Conservation (phyloP, 2,329 filamentous ascomycete genomes). For the Diaporthe capsici region DNA sequence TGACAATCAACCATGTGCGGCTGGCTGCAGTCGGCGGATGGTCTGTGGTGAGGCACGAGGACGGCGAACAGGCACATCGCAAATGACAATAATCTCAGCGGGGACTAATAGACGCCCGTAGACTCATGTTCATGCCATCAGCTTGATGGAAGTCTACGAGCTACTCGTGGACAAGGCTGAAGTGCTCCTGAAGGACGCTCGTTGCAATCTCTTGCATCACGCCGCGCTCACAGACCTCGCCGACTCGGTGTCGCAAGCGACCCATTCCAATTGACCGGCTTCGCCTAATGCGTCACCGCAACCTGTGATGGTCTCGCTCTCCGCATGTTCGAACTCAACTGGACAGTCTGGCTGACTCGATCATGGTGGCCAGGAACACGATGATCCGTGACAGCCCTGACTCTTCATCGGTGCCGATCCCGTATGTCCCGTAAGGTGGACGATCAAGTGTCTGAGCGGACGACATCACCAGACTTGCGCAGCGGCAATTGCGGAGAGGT, state of each 20-base stretch:
- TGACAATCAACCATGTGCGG: background rate
- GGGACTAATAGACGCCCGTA: background rate
- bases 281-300: slow-evolving; percentile 12
- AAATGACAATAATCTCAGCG: slow-evolving; percentile 25
- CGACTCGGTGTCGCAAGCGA: background rate
- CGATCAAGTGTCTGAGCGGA: background rate
- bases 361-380: slow-evolving; percentile 6
- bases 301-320: background rate
- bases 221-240: slow-evolving; percentile 13
- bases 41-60: slow-evolving; percentile 28
- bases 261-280: background rate
- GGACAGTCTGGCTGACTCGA: slow-evolving; percentile 1
- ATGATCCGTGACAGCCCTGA: slow-evolving; percentile 9
- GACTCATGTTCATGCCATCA: background rate
- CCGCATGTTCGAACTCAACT: background rate
- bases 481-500: background rate
- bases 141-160: background rate
- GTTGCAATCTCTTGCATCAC: slow-evolving; percentile 4
- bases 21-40: background rate
- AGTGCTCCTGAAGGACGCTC: background rate
- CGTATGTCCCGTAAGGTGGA: background rate
- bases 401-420: background rate
- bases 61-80: slow-evolving; percentile 22
- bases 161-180: background rate
- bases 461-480: background rate